Evolutionary conservation across 169 alveolate species (phyloP), one percentile per base, ranked within the genome.

Genomic region (Eimeria acervulina): DNA sequence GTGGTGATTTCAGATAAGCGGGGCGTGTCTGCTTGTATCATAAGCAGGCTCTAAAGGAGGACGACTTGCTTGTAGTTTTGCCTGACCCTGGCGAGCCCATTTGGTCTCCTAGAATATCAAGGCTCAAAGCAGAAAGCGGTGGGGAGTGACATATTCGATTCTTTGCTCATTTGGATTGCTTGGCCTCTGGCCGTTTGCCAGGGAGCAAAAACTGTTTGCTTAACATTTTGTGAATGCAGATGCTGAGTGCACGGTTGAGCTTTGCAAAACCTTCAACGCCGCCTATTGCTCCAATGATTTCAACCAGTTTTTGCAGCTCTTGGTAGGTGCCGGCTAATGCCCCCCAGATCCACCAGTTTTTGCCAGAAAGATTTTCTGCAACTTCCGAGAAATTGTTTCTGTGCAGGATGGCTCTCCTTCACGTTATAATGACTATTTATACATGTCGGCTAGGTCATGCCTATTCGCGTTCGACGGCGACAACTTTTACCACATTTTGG

Each of bases 231-330:
- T 68, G 88, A 36, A 36, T 88, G 76, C 95, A 90, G 95, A 90
- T 52, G 76, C 90, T 23, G 78, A 66, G 7, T 33, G 38, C 74
- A 90, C 83, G 23, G 89, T 76, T 26, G 89, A 59, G 59, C 78
- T 72, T 31, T 90, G 95, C 76, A 90, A 74, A 47, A 66, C 61
- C n/a, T 72, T 72, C 76, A 76, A 70, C 74, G 95, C 95, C 80
- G 89, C 61, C 63, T 76, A 63, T 36, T 90, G 95, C 90, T 72
- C 95, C 63, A 90, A 90, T 31, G 95, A 90, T 55, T 90, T 72
- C 78, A 59, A 44, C 13, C 95, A 90, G 90, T 90, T 90, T 90
- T 51, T 90, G 52, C 89, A 59, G 31, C 95, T 90, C 61, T 36
- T 90, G 76, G 90, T 72, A 66, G 89, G 81, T 38, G 55, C 10